These are phyloP conservation scores for Exophiala phaeomuriformis DNA, from an alignment of 2,329 filamentous ascomycete species.

Conservation along the genomic window DNA sequence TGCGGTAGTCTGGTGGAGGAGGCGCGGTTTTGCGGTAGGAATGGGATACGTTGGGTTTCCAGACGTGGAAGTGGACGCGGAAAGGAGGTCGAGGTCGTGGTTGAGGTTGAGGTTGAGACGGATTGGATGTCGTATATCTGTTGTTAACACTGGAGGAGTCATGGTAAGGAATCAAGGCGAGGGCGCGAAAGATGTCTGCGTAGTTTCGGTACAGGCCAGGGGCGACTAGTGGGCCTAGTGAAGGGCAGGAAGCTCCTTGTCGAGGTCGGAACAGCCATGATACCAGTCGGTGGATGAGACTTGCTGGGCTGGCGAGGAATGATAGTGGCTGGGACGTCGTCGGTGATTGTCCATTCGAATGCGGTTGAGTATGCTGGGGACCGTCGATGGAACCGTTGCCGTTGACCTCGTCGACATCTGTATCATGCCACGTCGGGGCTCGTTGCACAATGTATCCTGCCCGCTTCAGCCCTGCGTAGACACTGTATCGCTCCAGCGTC, in stretches of 20 bases:
- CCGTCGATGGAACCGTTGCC: neutral
- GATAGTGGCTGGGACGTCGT: neutral
- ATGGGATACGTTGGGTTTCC: slow-evolving; percentile 57
- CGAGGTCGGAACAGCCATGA: slow-evolving; percentile 37
- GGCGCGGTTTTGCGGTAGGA: slow-evolving; percentile 74
- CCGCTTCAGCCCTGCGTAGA: slow-evolving; percentile 78
- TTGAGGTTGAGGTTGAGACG: slow-evolving; percentile 14
- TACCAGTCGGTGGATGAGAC: slow-evolving; percentile 50
- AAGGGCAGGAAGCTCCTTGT: slow-evolving; percentile 18
- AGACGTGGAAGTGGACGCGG: slow-evolving; percentile 70
- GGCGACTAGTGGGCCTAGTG: slow-evolving; percentile 51
- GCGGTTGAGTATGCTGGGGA: neutral
- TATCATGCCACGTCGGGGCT: slow-evolving; percentile 50
- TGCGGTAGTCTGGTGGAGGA: slow-evolving; percentile 70
- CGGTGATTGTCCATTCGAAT: neutral
- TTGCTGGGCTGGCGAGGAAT: slow-evolving; percentile 7
- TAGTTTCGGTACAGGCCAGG: slow-evolving; percentile 62
- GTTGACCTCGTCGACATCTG: slow-evolving; percentile 16
- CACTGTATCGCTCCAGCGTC: slow-evolving; percentile 73
- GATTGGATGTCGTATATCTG: slow-evolving; percentile 26
- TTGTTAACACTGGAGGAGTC: slow-evolving; percentile 42
- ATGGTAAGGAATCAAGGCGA: slow-evolving; percentile 66
- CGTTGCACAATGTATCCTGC: slow-evolving; percentile 74
- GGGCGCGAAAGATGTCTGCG: slow-evolving; percentile 64
- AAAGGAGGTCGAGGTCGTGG: slow-evolving; percentile 46